Evolutionary conservation across 495 filamentous ascomycete genomes (phyloP), one percentile per base, ranked within the genome.

Genomic region (Neurospora pannonica): DNA sequence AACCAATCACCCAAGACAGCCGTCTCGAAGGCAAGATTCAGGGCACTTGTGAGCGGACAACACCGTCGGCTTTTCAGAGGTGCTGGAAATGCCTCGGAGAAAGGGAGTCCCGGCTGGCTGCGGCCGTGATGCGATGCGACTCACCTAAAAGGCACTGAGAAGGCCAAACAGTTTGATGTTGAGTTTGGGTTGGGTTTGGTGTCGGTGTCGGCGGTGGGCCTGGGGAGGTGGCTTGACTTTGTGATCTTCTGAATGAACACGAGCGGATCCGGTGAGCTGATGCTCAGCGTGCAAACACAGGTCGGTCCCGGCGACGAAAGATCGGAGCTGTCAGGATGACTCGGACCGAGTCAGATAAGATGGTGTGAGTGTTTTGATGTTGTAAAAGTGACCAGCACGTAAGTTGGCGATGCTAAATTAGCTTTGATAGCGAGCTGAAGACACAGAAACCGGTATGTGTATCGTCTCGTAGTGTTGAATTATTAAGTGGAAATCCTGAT

Each of bases 81-180:
- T 72, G 39, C 21, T 43, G 75, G 75, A 76, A 77, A 74, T 76
- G 71, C 71, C 77, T 76, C 76, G 76, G 75, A 71, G 24, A 38
- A 71, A 71, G 54, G 54, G 28, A 67, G 28, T 67, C 54, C 54
- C 54, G 54, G 54, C 54, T 31, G 24, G 28, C 6, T 67, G 54
- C 54, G 28, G 54, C 28, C 28, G 54, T 62, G 28, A 17, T 67
- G 54, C 54, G 54, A 19, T 67, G 54, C 54, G 54, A 67, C 54
- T 67, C 28, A 67, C 54, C 28, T 67, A 28, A 48, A 21, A 46
- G 39, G 15, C 39, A 46, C 42, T n/a, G 42, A n/a, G 42, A n/a
- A 7, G 15, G 39, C 39, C 39, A 15, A 43, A 43, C n/a, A 67
- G 54, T 67, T 67, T 67, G 54, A 67, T 67, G 54, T 67, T 34